Percentiles rank a stretch among this genome's conserved stretches.
Evolutionary conservation across 2,329 filamentous ascomycete genomes (phyloP).

Genomic region (Remersonia thermophila): DNA sequence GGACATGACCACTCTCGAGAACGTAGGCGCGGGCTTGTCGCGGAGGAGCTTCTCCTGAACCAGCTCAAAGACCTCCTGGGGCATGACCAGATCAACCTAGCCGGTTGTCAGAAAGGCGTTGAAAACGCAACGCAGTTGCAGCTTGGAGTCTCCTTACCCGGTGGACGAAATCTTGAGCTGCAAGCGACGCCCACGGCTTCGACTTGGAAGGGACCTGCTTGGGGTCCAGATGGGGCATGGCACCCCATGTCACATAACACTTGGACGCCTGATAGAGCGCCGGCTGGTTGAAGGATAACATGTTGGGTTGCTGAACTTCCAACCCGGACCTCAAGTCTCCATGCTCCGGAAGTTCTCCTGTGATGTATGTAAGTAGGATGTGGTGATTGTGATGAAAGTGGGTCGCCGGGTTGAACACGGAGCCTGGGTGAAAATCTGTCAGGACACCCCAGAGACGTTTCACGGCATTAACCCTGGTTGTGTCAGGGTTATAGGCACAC

Average conservation of each 20-base stretch:
- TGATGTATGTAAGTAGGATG: neutral
- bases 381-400: no score
- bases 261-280: conserved; percentile 47
- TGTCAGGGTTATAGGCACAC: no score
- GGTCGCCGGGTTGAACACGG: neutral
- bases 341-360: neutral
- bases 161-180: conserved; percentile 54
- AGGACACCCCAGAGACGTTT: no score
- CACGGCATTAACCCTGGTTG: no score
- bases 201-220: conserved; percentile 58
- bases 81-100: conserved; percentile 60
- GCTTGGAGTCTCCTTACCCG: conserved; percentile 24
- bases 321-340: neutral
- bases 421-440: no score
- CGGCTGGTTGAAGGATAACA: conserved; percentile 33
- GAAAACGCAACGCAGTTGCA: no score
- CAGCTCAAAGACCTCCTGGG: conserved; percentile 45
- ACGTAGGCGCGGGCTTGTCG: conserved; percentile 30
- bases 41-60: conserved; percentile 40
- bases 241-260: conserved; percentile 61
- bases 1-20: conserved; percentile 59
- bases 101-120: no score
- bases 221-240: conserved; percentile 57
- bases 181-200: conserved; percentile 62
- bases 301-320: conserved; percentile 15